Conservation (phyloP, 2,329 filamentous ascomycete genomes). For the Aspergillus sp. region DNA sequence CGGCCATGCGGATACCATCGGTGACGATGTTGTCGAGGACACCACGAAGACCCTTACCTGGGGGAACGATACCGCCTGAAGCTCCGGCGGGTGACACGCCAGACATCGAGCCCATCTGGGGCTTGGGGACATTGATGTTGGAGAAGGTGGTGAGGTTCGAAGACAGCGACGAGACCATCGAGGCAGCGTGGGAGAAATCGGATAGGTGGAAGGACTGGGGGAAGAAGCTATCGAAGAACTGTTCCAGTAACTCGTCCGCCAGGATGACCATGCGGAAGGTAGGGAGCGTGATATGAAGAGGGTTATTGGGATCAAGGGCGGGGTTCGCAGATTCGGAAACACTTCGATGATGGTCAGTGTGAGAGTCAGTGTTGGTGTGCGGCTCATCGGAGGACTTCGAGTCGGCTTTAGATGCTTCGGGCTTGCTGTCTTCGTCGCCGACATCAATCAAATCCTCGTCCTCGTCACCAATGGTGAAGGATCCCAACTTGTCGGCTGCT, state of each 20-base stretch:
- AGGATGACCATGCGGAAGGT: constrained; percentile 99
- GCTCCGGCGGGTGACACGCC: constrained; percentile 45
- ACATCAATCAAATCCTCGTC: constrained; percentile 50
- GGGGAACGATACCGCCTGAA: constrained; percentile 59
- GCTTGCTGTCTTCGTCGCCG: constrained; percentile 22
- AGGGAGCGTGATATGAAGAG: constrained; percentile 90
- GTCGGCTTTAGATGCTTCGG: neutral
- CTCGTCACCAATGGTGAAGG: constrained; percentile 75
- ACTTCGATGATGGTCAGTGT: neutral
- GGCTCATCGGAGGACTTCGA: neutral
- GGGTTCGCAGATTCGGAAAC: constrained; percentile 74
- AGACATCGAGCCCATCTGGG: constrained; percentile 36
- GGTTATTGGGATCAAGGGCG: constrained; percentile 87
- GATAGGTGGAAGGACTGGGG: constrained; percentile 87
- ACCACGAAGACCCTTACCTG: constrained; percentile 75
- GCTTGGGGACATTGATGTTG: constrained; percentile 57
- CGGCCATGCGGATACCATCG: constrained; percentile 93
- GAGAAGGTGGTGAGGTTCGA: constrained; percentile 83
- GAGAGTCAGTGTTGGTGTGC: neutral
- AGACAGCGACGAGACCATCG: constrained; percentile 49
- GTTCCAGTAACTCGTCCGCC: constrained; percentile 89
- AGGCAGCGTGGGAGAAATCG: constrained; percentile 55
- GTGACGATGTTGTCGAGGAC: constrained; percentile 97
- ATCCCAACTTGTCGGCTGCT: constrained; percentile 44
- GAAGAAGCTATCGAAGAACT: constrained; percentile 97